Conservation (phyloP, 257 asterid species). For the Osmanthus fragrans region DNA sequence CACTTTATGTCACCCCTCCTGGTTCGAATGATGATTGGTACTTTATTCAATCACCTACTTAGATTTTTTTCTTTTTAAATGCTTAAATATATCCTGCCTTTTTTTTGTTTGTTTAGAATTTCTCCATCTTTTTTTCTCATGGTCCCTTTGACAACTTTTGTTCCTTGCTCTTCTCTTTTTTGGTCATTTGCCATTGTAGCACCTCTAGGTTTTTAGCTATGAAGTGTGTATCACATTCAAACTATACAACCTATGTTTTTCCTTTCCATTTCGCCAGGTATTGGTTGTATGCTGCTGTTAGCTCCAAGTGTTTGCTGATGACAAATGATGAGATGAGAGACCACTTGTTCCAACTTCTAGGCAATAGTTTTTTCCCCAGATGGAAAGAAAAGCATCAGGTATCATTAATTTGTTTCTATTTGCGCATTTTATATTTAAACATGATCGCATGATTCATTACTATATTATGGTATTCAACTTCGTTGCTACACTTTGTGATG, state of each 20-base stretch:
- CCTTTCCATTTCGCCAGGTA: constrained; percentile 50
- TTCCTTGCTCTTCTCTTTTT: neutral
- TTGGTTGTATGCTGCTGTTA: constrained; percentile 97
- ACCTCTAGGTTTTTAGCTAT: constrained; percentile 8
- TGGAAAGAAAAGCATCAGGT: constrained; percentile 99
- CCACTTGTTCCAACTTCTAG: constrained; percentile 87
- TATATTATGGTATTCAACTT: neutral
- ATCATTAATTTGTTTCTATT: constrained; percentile 6
- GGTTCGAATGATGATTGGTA: constrained; percentile 99
- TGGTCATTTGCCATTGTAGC: constrained; percentile 3
- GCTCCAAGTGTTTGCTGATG: constrained; percentile 80
- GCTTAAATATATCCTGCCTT: neutral
- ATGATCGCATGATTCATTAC: neutral
- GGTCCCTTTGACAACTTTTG: neutral
- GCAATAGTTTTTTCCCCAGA: constrained; percentile 83
- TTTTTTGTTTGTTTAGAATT: neutral
- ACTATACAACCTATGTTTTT: neutral
- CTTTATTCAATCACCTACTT: neutral
- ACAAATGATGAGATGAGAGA: constrained; percentile 99
- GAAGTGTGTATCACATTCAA: neutral
- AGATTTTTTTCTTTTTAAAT: neutral
- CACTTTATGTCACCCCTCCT: constrained; percentile 77
- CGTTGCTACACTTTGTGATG: neutral
- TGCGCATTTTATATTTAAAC: neutral
- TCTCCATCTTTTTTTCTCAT: neutral